Conservation (phyloP, 176 grass and related monocot species). For the Leersia perrieri region DNA sequence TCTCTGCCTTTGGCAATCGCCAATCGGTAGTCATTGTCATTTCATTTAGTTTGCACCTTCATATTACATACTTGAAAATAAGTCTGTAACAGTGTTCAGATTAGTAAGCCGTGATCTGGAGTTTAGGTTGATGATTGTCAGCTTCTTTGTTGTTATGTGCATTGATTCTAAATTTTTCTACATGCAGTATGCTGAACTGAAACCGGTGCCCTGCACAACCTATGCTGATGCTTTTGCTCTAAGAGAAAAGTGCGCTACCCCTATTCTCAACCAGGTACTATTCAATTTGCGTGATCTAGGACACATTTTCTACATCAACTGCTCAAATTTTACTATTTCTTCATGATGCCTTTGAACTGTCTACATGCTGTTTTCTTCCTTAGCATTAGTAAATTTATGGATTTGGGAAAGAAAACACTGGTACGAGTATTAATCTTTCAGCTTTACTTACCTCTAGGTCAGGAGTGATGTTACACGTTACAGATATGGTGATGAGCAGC, state of each 20-base stretch:
- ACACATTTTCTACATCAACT: background rate
- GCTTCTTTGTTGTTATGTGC: slow-evolving; percentile 2
- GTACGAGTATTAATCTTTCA: background rate
- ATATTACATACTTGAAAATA: background rate
- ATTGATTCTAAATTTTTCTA: slow-evolving; percentile 33
- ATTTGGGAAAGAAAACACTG: background rate
- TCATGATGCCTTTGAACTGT: background rate
- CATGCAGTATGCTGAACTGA: slow-evolving; percentile 91
- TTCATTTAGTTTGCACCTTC: slow-evolving; percentile 3
- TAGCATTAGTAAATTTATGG: background rate
- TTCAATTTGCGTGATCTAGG: slow-evolving; percentile 16
- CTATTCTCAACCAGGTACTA: slow-evolving; percentile 79
- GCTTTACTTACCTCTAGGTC: slow-evolving; percentile 49
- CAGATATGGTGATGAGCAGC: slow-evolving; percentile 94
- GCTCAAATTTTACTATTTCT: background rate
- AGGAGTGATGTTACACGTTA: slow-evolving; percentile 89
- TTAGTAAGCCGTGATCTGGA: background rate
- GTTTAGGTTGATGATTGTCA: background rate
- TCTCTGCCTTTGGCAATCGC: background rate
- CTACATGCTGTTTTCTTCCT: background rate
- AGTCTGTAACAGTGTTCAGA: background rate
- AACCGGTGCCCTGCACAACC: slow-evolving; percentile 90
- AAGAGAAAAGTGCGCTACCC: slow-evolving; percentile 91
- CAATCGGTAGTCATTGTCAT: background rate
- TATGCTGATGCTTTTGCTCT: slow-evolving; percentile 74